A percentile compares a stretch with the other conserved stretches of the same genome.
These are phyloP conservation scores for Solanum microdontum DNA, from an alignment of 257 asterid genomes.

Conservation along the genomic window DNA sequence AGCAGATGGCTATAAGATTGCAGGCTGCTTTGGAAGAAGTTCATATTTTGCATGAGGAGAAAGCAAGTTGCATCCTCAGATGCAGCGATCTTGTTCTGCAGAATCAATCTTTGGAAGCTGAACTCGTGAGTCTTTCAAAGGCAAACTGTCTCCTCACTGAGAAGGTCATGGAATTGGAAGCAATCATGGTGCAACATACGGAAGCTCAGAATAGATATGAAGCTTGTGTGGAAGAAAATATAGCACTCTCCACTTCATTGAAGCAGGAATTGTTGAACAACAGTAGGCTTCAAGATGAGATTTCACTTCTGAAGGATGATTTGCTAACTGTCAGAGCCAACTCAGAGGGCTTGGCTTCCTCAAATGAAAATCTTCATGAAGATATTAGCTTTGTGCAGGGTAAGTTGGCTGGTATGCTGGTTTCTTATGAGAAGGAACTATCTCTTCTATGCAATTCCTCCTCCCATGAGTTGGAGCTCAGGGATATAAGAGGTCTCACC, in stretches of 20 bases:
- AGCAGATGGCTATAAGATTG: slow-evolving; percentile 49
- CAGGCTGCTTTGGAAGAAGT: slow-evolving; percentile 56
- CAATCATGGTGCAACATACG: slow-evolving; percentile 19
- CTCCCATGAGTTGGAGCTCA: slow-evolving; percentile 14
- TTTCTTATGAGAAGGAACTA: slow-evolving; percentile 25
- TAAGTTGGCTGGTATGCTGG: slow-evolving; percentile 38
- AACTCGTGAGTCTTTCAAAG: slow-evolving; percentile 26
- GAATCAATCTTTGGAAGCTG: slow-evolving; percentile 57
- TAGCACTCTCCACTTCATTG: slow-evolving; percentile 42
- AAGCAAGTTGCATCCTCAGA: slow-evolving; percentile 43
- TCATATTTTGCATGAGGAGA: slow-evolving; percentile 42
- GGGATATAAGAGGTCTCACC: slow-evolving; percentile 35
- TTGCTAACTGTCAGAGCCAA: slow-evolving; percentile 28
- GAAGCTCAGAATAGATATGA: slow-evolving; percentile 41
- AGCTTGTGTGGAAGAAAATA: slow-evolving; percentile 53
- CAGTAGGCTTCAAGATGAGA: slow-evolving; percentile 38
- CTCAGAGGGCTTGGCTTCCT: slow-evolving; percentile 36
- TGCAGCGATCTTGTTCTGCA: slow-evolving; percentile 50
- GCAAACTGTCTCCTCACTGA: slow-evolving; percentile 45
- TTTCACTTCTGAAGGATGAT: slow-evolving; percentile 38
- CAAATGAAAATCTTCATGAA: slow-evolving; percentile 44
- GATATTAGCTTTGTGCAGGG: slow-evolving; percentile 35
- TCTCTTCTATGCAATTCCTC: slow-evolving; percentile 12
- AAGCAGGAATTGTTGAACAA: slow-evolving; percentile 44
- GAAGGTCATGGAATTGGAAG: slow-evolving; percentile 49